Conservation (phyloP, 129 eudicot species). For the Ambrosia artemisiifolia region DNA sequence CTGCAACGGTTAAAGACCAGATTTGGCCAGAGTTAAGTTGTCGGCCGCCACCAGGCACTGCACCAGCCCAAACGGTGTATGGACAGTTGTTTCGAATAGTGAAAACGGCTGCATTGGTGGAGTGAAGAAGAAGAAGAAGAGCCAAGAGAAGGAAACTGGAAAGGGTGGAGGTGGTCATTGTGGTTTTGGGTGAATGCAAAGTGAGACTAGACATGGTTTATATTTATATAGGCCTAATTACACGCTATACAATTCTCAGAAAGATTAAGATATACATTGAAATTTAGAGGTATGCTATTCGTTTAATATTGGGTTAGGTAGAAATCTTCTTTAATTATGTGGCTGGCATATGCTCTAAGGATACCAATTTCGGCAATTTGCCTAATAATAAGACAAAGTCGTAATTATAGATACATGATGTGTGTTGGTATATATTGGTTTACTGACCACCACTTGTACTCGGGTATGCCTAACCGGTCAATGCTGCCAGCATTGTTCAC, state of each 20-base stretch:
- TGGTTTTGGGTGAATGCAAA: neutral
- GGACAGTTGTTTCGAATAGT: conserved; percentile 46
- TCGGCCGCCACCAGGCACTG: conserved; percentile 44
- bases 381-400: too few species aligned
- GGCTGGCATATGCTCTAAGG: too few species aligned
- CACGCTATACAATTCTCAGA: too few species aligned
- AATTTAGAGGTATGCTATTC: too few species aligned
- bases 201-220: neutral
- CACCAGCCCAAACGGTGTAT: conserved; percentile 64
- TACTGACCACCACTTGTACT: too few species aligned
- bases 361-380: too few species aligned
- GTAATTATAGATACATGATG: too few species aligned
- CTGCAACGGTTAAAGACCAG: conserved; percentile 20
- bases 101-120: conserved; percentile 15
- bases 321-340: too few species aligned
- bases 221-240: neutral
- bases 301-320: too few species aligned
- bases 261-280: neutral
- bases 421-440: too few species aligned
- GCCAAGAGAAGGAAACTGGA: conserved; percentile 9
- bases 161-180: conserved; percentile 21
- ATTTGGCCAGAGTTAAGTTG: conserved; percentile 29
- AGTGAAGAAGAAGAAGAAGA: neutral
- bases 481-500: too few species aligned
- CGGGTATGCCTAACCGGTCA: too few species aligned